Evolutionary conservation across 768 basidiomycete species (phyloP).

Genomic region (Lentinus brumalis): DNA sequence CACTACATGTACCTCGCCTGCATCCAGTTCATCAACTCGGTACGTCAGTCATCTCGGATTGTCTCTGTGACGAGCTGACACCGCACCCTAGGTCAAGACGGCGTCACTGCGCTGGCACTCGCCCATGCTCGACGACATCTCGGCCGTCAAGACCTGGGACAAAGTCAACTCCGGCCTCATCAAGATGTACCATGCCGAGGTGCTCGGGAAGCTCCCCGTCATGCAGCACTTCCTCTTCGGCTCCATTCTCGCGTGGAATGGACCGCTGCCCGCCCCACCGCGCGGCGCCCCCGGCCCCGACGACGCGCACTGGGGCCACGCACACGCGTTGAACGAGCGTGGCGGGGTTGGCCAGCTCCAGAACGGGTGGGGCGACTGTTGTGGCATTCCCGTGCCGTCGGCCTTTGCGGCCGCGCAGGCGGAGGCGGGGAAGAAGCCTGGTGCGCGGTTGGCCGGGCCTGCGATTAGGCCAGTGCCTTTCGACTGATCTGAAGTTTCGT

Average conservation of each 20-base stretch:
- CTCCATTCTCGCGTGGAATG: conserved; percentile 69
- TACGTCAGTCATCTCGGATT: conserved; percentile 35
- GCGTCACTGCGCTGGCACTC: conserved; percentile 97
- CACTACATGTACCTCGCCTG: conserved; percentile 98
- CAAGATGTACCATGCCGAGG: conserved; percentile 97
- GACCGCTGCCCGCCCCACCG: conserved; percentile 46
- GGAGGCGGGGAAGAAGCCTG: conserved; percentile 44
- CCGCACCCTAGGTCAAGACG: conserved; percentile 74
- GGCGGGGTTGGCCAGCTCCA: conserved; percentile 52
- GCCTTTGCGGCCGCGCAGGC: conserved; percentile 74
- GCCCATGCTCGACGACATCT: conserved; percentile 98
- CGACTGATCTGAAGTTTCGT: conserved; percentile 44
- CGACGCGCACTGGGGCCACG: conserved; percentile 53
- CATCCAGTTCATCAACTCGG: conserved; percentile 94
- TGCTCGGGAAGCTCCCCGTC: conserved; percentile 92
- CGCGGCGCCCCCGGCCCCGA: conserved; percentile 27
- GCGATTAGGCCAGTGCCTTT: conserved; percentile 81
- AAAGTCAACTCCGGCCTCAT: conserved; percentile 96
- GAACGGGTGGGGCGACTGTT: conserved; percentile 86
- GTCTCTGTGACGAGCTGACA: not conserved
- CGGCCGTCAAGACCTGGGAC: conserved; percentile 92
- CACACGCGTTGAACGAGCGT: conserved; percentile 43
- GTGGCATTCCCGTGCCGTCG: conserved; percentile 86
- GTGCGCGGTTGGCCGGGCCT: conserved; percentile 51
- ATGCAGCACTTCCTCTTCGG: conserved; percentile 97